Evolutionary conservation across 345 rosid species (phyloP).

Genomic region (Syzygium grande): DNA sequence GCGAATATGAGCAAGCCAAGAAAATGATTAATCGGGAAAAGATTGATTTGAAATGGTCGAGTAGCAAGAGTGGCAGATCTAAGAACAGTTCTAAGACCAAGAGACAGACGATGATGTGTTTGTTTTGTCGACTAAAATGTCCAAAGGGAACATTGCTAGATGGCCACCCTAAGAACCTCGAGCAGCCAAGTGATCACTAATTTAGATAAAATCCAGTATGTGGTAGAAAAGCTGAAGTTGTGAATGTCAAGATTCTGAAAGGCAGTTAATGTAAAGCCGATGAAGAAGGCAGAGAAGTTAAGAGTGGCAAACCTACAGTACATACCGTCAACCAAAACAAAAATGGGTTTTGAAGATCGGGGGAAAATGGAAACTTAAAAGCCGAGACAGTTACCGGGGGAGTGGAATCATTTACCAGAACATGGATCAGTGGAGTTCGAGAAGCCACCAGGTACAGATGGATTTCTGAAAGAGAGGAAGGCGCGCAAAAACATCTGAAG

Average conservation of each 20-base stretch:
- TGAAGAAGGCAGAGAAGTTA: not conserved
- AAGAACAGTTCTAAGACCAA: not conserved
- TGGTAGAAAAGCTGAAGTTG: not conserved
- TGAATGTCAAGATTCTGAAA: not conserved
- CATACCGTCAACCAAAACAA: not conserved
- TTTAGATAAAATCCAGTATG: not conserved
- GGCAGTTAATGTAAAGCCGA: not conserved
- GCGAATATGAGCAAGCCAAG: not conserved
- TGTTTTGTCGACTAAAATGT: not conserved
- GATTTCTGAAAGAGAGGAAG: not conserved
- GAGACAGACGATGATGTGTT: not conserved
- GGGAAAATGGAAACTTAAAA: not conserved
- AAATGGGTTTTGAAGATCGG: not conserved
- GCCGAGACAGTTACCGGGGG: not conserved
- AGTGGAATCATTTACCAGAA: not conserved
- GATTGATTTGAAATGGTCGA: not conserved
- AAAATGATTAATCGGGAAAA: not conserved
- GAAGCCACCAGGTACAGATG: not conserved
- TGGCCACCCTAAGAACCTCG: not conserved
- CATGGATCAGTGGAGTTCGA: not conserved
- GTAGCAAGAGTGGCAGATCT: not conserved
- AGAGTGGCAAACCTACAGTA: not conserved
- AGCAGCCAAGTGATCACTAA: not conserved
- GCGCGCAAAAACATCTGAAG: not conserved
- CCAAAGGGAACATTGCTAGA: not conserved